These are phyloP conservation scores for Leptographium radiaticola DNA, from an alignment of 2,329 filamentous ascomycete species.

Conservation along the genomic window DNA sequence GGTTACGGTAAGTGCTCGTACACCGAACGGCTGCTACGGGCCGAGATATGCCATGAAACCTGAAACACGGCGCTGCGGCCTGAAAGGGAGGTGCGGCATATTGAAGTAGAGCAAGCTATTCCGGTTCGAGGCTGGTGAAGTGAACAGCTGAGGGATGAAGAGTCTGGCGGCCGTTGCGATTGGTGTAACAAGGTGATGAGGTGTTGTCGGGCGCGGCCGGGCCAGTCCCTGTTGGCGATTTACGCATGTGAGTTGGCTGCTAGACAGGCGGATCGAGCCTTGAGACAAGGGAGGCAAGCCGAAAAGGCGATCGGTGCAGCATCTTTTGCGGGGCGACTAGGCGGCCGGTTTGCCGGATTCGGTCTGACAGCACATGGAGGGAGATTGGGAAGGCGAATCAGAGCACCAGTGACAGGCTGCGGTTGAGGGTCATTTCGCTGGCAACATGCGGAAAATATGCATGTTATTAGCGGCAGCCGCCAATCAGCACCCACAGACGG, in stretches of 20 bases:
- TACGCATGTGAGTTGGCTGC: no score
- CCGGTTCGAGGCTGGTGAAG: background rate
- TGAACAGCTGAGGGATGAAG: background rate
- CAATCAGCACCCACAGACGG: background rate
- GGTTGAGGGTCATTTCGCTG: background rate
- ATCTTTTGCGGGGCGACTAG: background rate
- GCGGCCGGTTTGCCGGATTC: background rate
- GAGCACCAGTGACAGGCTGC: background rate
- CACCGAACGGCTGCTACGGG: background rate
- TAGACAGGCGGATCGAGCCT: no score
- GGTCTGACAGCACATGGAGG: background rate
- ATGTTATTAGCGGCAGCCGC: background rate
- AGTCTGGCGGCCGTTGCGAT: background rate
- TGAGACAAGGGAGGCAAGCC: no score
- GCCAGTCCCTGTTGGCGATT: no score
- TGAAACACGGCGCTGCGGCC: background rate
- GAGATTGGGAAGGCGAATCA: background rate
- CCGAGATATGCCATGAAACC: background rate
- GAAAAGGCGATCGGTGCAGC: no score
- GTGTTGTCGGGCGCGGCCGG: no score
- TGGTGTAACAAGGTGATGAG: no score
- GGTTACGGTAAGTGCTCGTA: no score
- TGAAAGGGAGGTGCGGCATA: background rate
- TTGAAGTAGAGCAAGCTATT: background rate
- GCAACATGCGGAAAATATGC: background rate